phyloP scores from a whole-genome alignment of 2,329 filamentous ascomycete genomes.

The Nothophaeocryptopus gaeumannii region DNA sequence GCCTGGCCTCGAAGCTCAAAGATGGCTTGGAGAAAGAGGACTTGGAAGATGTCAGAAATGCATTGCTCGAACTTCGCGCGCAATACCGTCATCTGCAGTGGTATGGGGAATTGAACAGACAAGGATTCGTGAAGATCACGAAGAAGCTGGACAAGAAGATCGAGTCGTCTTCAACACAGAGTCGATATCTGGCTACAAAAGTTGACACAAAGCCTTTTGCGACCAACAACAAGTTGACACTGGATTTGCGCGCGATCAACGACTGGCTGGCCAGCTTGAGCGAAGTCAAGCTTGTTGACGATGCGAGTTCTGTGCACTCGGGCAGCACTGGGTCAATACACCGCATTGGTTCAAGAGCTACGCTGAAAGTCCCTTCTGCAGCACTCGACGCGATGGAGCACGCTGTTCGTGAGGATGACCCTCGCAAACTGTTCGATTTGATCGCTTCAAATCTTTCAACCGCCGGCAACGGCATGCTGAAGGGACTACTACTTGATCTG shows the following conservation, averaged over 20 bases:
- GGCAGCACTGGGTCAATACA: conserved; percentile 63
- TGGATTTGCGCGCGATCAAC: conserved; percentile 70
- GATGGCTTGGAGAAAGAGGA: conserved; percentile 82
- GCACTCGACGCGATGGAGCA: conserved; percentile 70
- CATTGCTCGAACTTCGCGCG: conserved; percentile 80
- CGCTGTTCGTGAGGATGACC: conserved; percentile 68
- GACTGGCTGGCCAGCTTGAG: conserved; percentile 83
- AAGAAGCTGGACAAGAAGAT: conserved; percentile 99
- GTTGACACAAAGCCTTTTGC: conserved; percentile 87
- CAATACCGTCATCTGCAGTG: conserved; percentile 90
- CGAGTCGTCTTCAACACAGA: conserved; percentile 66
- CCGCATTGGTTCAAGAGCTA: conserved; percentile 70
- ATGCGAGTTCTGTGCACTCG: conserved; percentile 68
- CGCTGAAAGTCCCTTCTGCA: conserved; percentile 66
- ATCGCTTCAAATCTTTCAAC: conserved; percentile 19
- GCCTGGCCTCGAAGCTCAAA: conserved; percentile 65
- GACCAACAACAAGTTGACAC: conserved; percentile 61
- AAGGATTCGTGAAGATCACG: conserved; percentile 96
- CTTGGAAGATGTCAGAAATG: conserved; percentile 84
- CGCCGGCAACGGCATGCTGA: conserved; percentile 51
- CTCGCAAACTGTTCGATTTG: conserved; percentile 52
- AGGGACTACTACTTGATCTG: conserved; percentile 72
- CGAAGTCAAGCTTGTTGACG: conserved; percentile 73
- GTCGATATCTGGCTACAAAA: conserved; percentile 83
- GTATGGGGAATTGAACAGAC: conserved; percentile 95